Percentiles rank a stretch among this genome's conserved stretches.
phyloP scores from a whole-genome alignment of 805 yeast genomes.

The Metschnikowia shivogae region DNA sequence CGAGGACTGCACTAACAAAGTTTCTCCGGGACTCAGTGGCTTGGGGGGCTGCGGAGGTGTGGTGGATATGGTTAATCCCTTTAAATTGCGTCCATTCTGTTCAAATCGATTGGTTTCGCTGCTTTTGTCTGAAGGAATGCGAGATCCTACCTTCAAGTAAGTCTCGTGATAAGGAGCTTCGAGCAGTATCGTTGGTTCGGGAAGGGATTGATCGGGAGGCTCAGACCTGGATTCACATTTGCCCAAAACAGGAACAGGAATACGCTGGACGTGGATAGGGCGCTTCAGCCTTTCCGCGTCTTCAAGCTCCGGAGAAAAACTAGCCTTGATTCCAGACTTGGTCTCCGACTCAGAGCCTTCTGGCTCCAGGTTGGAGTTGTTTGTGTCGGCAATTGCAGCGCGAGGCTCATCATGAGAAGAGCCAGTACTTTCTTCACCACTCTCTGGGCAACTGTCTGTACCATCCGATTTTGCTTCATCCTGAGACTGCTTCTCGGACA shows the following conservation, averaged over 20 bases:
- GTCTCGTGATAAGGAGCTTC: neutral
- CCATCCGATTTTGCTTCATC: neutral
- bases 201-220: conserved; percentile 3
- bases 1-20: neutral
- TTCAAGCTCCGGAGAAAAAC: neutral
- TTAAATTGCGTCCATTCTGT: neutral
- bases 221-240: neutral
- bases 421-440: neutral
- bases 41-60: neutral
- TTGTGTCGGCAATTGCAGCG: neutral
- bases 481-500: neutral
- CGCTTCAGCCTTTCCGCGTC: too few species aligned
- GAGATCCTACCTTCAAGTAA: conserved; percentile 1
- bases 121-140: neutral
- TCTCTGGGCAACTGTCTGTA: neutral
- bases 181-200: conserved; percentile 7
- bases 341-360: neutral
- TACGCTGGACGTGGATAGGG: neutral
- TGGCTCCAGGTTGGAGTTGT: neutral
- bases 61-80: neutral
- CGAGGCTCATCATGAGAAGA: neutral
- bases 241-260: neutral
- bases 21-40: neutral
- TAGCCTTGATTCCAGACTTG: neutral
- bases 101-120: neutral